A percentile compares a stretch with the other conserved stretches of the same genome.
These are phyloP conservation scores for Ascochyta fabae DNA, from an alignment of 2,329 filamentous ascomycete species.

Conservation along the genomic window DNA sequence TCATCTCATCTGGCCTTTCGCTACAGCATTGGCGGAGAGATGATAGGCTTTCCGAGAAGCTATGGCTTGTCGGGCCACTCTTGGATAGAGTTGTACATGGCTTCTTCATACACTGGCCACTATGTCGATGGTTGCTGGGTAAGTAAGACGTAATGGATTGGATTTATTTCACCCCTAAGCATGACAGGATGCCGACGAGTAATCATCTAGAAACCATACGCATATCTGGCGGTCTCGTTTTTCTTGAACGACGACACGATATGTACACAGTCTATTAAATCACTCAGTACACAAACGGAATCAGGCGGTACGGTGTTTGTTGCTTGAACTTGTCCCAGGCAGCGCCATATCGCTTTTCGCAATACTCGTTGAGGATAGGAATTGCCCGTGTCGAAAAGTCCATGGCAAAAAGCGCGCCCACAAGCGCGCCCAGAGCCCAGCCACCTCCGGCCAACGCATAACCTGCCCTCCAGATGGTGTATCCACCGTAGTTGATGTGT, in stretches of 20 bases:
- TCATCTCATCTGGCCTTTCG: slow-evolving; percentile 10
- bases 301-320: slow-evolving; percentile 47
- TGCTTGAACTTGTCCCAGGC: slow-evolving; percentile 52
- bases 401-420: slow-evolving; percentile 52
- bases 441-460: slow-evolving; percentile 59
- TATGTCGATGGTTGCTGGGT: slow-evolving; percentile 1
- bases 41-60: slow-evolving; percentile 1
- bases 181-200: neutral
- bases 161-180: neutral
- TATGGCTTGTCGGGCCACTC: neutral
- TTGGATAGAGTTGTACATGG: slow-evolving; percentile 2
- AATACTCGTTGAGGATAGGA: slow-evolving; percentile 59
- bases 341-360: slow-evolving; percentile 50
- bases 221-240: neutral
- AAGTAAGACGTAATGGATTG: slow-evolving; percentile 2
- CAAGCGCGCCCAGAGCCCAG: slow-evolving; percentile 52
- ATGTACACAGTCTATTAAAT: neutral
- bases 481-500: slow-evolving; percentile 63
- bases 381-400: slow-evolving; percentile 56
- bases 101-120: slow-evolving; percentile 8
- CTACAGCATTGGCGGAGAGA: neutral
- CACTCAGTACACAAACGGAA: slow-evolving; percentile 42
- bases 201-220: neutral
- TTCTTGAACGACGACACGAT: neutral
- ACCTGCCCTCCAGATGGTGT: slow-evolving; percentile 58